Conservation (phyloP, 2,329 filamentous ascomycete species). For the Penicillium sp. region DNA sequence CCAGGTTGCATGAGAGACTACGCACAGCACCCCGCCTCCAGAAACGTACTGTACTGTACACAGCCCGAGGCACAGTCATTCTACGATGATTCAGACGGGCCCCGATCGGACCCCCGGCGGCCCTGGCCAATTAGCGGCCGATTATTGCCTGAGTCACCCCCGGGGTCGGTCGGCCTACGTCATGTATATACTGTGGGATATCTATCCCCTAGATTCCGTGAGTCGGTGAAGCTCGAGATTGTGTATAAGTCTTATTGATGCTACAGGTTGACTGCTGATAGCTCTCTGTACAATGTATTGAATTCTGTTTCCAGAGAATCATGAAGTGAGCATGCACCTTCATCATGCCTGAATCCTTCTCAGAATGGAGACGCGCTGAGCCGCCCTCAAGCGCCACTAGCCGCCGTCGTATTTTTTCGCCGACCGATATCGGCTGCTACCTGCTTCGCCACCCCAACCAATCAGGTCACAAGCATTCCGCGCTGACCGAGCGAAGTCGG, state of each 20-base stretch:
- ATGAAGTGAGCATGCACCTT: not conserved
- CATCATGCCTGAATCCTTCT: not conserved
- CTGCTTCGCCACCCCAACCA: slow-evolving; percentile 26
- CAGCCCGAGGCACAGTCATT: not conserved
- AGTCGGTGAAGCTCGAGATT: not conserved
- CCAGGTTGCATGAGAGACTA: not conserved
- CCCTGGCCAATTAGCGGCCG: slow-evolving; percentile 20
- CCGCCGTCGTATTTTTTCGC: slow-evolving; percentile 22
- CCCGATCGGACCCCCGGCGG: slow-evolving; percentile 22
- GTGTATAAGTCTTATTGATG: not conserved
- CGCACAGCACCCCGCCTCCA: not conserved
- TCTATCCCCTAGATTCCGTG: not conserved
- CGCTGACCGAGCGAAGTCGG: slow-evolving; percentile 46
- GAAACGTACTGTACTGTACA: not conserved
- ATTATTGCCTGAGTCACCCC: slow-evolving; percentile 20
- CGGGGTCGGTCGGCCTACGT: slow-evolving; percentile 16
- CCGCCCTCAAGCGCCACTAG: slow-evolving; percentile 28
- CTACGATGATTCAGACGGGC: not conserved
- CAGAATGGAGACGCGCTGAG: slow-evolving; percentile 3
- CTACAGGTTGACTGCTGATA: not conserved
- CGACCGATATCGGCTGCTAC: slow-evolving; percentile 26
- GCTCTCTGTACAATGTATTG: not conserved
- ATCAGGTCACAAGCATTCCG: slow-evolving; percentile 31
- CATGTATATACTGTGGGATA: not conserved
- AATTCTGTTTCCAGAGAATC: not conserved